phyloP scores from a whole-genome alignment of 2,329 filamentous ascomycete species.

The Phialophora expanda region DNA sequence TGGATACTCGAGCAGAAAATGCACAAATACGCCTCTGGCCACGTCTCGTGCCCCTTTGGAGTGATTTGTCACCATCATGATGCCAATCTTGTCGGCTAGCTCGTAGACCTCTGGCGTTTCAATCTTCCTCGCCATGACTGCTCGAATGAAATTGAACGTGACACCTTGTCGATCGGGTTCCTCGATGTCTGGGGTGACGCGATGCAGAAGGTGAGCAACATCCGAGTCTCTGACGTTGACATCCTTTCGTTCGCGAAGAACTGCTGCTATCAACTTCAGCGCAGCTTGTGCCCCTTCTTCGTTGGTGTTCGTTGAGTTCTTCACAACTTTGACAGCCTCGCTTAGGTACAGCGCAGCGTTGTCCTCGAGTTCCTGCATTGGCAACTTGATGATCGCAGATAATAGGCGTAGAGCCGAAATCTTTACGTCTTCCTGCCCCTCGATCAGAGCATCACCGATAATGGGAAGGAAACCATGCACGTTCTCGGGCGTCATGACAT shows the following conservation, averaged over 20 bases:
- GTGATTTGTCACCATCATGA: conserved; percentile 95
- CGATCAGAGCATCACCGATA: conserved; percentile 82
- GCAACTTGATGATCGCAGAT: conserved; percentile 81
- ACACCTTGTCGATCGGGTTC: conserved; percentile 91
- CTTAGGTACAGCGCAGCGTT: conserved; percentile 78
- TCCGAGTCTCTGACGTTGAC: conserved; percentile 79
- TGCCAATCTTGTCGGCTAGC: conserved; percentile 83
- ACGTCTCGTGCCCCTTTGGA: conserved; percentile 85
- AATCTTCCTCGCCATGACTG: conserved; percentile 82
- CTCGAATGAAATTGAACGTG: conserved; percentile 91
- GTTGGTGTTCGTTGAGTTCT: conserved; percentile 75
- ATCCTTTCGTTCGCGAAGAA: conserved; percentile 79
- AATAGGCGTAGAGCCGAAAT: conserved; percentile 85
- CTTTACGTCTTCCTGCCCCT: conserved; percentile 89
- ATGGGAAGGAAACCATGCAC: conserved; percentile 85
- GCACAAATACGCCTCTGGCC: conserved; percentile 86
- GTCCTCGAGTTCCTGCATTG: conserved; percentile 71
- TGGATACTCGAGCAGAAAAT: conserved; percentile 93
- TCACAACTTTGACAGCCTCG: conserved; percentile 82
- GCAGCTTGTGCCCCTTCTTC: conserved; percentile 86
- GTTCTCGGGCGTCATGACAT: conserved; percentile 77
- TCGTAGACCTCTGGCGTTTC: conserved; percentile 90
- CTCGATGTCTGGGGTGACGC: conserved; percentile 85
- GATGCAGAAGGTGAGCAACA: conserved; percentile 79
- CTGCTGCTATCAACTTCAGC: conserved; percentile 82